phyloP scores from a whole-genome alignment of 1,284 basidiomycete species.

The Irpex sp. region DNA sequence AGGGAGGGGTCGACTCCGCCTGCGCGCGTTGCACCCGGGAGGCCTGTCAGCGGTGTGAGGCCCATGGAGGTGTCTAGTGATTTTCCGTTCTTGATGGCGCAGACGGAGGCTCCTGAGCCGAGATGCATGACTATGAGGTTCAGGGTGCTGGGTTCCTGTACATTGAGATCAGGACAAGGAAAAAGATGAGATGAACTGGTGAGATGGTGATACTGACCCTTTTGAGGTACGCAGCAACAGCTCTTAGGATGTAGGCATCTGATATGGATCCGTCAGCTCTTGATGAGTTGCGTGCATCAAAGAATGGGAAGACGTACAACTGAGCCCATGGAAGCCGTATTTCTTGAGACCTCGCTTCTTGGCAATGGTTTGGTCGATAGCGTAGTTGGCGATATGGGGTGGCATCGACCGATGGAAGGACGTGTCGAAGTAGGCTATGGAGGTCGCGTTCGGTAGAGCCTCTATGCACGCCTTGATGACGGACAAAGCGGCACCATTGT shows the following conservation, averaged over 20 bases:
- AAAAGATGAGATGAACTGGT: background rate
- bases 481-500: conserved; percentile 59
- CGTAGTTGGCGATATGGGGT: conserved; percentile 70
- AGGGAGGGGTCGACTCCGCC: conserved; percentile 81
- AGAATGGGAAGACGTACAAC: conserved; percentile 47
- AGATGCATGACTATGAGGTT: conserved; percentile 82
- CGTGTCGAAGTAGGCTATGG: conserved; percentile 80
- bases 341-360: conserved; percentile 68
- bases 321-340: conserved; percentile 87
- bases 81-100: conserved; percentile 66
- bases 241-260: conserved; percentile 63
- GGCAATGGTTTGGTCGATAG: conserved; percentile 65
- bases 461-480: conserved; percentile 62
- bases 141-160: conserved; percentile 33
- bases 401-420: conserved; percentile 81
- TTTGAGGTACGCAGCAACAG: conserved; percentile 53
- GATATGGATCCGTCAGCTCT: conserved; percentile 9
- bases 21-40: conserved; percentile 84
- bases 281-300: too few relatives aligned
- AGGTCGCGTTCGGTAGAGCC: conserved; percentile 57
- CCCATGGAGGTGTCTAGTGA: conserved; percentile 85
- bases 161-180: conserved; percentile 19
- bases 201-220: conserved; percentile 35
- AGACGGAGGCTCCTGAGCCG: conserved; percentile 82
- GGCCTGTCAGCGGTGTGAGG: conserved; percentile 71